These are phyloP conservation scores for Asterophora lycoperdoides DNA, from an alignment of 768 basidiomycete genomes.

Conservation along the genomic window DNA sequence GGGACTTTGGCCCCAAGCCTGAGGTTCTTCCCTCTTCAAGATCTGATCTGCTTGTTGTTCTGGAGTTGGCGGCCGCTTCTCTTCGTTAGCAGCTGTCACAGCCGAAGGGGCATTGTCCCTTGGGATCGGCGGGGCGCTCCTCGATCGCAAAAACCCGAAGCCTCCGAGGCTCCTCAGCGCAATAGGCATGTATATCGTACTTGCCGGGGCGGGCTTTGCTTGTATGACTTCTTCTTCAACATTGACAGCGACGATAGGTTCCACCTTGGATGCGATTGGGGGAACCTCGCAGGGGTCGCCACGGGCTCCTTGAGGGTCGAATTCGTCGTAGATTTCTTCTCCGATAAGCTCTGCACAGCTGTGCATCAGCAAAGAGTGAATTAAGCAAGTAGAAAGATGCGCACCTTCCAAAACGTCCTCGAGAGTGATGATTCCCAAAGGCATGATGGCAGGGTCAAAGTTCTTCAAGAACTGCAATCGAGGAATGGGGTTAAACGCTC, in stretches of 20 bases:
- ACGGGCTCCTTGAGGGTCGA: slow-evolving; percentile 73
- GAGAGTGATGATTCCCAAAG: slow-evolving; percentile 87
- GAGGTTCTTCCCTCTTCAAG: not conserved
- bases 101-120: slow-evolving; percentile 25
- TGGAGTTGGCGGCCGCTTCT: slow-evolving; percentile 9
- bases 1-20: not conserved
- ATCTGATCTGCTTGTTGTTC: slow-evolving; percentile 2
- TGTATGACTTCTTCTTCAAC: slow-evolving; percentile 4
- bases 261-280: slow-evolving; percentile 12
- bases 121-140: slow-evolving; percentile 56
- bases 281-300: slow-evolving; percentile 42
- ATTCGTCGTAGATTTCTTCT: slow-evolving; percentile 91
- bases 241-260: slow-evolving; percentile 10
- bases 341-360: slow-evolving; percentile 75
- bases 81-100: slow-evolving; percentile 6
- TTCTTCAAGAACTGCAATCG: slow-evolving; percentile 67
- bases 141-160: slow-evolving; percentile 48
- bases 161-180: slow-evolving; percentile 43
- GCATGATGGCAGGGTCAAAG: slow-evolving; percentile 78
- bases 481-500: slow-evolving; percentile 2
- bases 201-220: slow-evolving; percentile 16
- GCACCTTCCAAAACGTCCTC: slow-evolving; percentile 87
- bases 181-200: slow-evolving; percentile 33
- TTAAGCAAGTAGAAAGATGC: not conserved
- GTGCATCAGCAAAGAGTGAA: not conserved